phyloP scores from a whole-genome alignment of 169 alveolate species.

The Eimeria sp. region DNA sequence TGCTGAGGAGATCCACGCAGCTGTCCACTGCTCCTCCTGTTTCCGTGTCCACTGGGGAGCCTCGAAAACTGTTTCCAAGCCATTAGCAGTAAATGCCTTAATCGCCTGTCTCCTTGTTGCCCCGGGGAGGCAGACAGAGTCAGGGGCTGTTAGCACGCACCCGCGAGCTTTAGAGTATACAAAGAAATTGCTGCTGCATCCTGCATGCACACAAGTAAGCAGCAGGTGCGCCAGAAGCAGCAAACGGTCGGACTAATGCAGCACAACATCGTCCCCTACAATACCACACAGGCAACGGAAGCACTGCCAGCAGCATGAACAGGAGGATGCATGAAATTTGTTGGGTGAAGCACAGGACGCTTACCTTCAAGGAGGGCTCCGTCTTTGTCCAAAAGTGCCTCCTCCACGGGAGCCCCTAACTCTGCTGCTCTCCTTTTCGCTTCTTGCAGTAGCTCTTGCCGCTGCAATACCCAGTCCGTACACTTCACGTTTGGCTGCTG shows the following conservation, averaged over 20 bases:
- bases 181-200: slow-evolving; percentile 39
- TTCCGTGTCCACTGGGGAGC: slow-evolving; percentile 12
- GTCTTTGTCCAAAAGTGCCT: slow-evolving; percentile 2
- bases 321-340: too few species aligned
- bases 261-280: not conserved
- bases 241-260: not conserved
- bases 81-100: not conserved
- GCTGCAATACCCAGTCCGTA: slow-evolving; percentile 12
- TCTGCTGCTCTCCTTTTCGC: too few species aligned
- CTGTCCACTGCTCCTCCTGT: not conserved
- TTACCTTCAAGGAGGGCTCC: slow-evolving; percentile 4
- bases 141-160: slow-evolving; percentile 36
- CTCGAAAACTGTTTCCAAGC: slow-evolving; percentile 5
- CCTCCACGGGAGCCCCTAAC: not conserved
- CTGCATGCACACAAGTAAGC: not conserved
- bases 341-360: not conserved
- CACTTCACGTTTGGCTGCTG: not conserved
- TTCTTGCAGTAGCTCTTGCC: not conserved
- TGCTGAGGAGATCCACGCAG: slow-evolving; percentile 56
- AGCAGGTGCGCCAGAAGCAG: not conserved
- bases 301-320: too few species aligned
- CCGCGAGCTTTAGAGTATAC: slow-evolving; percentile 6
- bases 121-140: slow-evolving; percentile 14
- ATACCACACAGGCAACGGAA: not conserved
- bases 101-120: not conserved